Evolutionary conservation across 2,329 filamentous ascomycete species (phyloP), one percentile per base, ranked within the genome.

Genomic region (Myriosclerotinia scirpicola): DNA sequence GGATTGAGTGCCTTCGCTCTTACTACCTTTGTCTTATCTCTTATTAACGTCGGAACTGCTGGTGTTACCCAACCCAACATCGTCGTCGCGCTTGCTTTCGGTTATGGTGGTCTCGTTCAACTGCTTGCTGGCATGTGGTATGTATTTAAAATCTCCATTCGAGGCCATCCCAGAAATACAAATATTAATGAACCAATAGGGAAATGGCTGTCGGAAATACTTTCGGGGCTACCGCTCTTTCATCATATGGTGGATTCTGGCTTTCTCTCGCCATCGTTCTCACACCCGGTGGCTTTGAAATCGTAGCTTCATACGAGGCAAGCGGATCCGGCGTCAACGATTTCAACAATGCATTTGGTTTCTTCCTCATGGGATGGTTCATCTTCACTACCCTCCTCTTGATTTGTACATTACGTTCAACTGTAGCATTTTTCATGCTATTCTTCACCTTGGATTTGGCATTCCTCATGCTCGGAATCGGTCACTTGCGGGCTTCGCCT

Each of bases 71-170:
- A 72, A 34, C 83, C 84, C 2, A 85, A 82, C 72, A 80, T 88
- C 44, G 82, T 87, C 50, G 78, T 87, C 54, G 81, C 80, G 20
- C 76, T 83, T 26, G 85, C 85, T 9, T 85, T 84, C 72, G 86
- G 80, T 64, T 89, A 90, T 75, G 88, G 88, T 75, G 88, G 88
- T 67, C 79, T 89, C 9, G 83, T 89, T n/a, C 88, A 90, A 76
- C 79, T 90, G 74, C 78, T 89, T 62, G 86, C 87, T 56, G 88
- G 88, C 73, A 89, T 90, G 86, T 88, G 86, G 65, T 67, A 64
- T 36, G 56, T 64, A 44, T 11, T 54, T 7, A 2, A 22, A 11
- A 36, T 12, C 30, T 12, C 30, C 12, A 2, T 42, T 40, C 9
- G 40, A 38, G 17, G 14, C n/a, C 15, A 17, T 17, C 5, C 20